These are phyloP conservation scores for Phytophthora crassamura DNA, from an alignment of 352 stramenopile genomes.

Conservation along the genomic window DNA sequence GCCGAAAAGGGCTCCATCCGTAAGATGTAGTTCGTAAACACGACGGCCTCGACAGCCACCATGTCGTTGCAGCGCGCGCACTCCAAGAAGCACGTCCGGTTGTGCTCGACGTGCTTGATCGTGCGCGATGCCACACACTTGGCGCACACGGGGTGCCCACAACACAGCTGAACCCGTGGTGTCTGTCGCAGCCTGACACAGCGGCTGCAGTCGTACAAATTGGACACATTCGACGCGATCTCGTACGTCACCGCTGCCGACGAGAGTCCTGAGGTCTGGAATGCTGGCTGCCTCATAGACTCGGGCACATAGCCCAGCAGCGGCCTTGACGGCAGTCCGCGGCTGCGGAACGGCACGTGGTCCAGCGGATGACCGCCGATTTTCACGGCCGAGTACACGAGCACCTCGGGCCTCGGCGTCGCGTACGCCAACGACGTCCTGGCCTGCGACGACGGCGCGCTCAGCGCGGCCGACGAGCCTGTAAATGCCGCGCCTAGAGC, in stretches of 20 bases:
- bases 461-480: conserved; percentile 3
- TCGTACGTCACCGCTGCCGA: conserved; percentile 35
- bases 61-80: conserved; percentile 59
- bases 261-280: conserved; percentile 20
- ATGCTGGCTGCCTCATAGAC: conserved; percentile 1
- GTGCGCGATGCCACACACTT: conserved; percentile 57
- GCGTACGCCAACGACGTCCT: conserved; percentile 50
- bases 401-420: conserved; percentile 40
- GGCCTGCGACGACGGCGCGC: conserved; percentile 22
- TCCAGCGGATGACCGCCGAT: conserved; percentile 82
- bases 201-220: conserved; percentile 70
- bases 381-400: conserved; percentile 72
- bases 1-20: conserved; percentile 45
- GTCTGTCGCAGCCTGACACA: conserved; percentile 60
- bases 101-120: conserved; percentile 52
- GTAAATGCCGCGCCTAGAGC: conserved; percentile 26
- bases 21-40: conserved; percentile 66
- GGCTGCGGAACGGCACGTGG: conserved; percentile 75
- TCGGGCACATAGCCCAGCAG: conserved; percentile 52
- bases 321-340: conserved; percentile 63
- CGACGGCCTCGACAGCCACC: conserved; percentile 61
- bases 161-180: conserved; percentile 70
- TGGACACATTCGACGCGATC: conserved; percentile 40
- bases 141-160: conserved; percentile 66
- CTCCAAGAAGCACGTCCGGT: conserved; percentile 55